Evolutionary conservation across 495 filamentous ascomycete genomes (phyloP).

Genomic region (Terfezia claveryi): DNA sequence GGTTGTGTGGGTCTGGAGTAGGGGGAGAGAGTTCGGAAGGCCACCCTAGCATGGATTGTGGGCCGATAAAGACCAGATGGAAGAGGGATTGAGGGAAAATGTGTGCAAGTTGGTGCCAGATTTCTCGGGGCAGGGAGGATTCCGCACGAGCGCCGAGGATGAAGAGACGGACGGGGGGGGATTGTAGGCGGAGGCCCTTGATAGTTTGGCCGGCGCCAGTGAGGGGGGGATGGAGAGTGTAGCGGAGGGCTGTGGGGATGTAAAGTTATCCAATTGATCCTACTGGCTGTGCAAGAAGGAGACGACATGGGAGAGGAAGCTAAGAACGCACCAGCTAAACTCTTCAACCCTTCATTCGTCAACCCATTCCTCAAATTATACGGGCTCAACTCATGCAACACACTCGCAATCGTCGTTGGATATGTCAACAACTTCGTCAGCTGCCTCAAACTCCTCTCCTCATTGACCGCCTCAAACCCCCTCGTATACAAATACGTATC

Average conservation of each 20-base stretch:
- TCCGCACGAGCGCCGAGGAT: slow-evolving; percentile 89
- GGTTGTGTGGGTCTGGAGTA: slow-evolving; percentile 57
- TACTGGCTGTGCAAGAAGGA: not conserved
- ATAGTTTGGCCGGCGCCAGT: slow-evolving; percentile 52
- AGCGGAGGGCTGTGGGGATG: slow-evolving; percentile 47
- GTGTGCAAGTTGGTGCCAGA: slow-evolving; percentile 77
- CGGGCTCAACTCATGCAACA: slow-evolving; percentile 82
- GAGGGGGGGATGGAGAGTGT: slow-evolving; percentile 72
- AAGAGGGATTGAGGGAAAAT: slow-evolving; percentile 65
- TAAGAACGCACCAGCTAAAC: slow-evolving; percentile 51
- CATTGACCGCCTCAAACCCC: slow-evolving; percentile 70
- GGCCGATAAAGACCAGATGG: slow-evolving; percentile 85
- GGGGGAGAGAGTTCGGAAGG: slow-evolving; percentile 80
- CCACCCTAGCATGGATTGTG: slow-evolving; percentile 80
- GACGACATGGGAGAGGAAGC: not conserved
- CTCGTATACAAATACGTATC: slow-evolving; percentile 85
- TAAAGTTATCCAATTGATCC: not conserved
- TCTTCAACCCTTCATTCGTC: slow-evolving; percentile 74
- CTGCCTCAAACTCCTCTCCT: slow-evolving; percentile 68
- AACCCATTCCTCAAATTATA: slow-evolving; percentile 58
- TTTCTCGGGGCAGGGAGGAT: slow-evolving; percentile 78
- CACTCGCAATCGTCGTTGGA: slow-evolving; percentile 70
- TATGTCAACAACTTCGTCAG: slow-evolving; percentile 84
- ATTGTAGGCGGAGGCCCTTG: slow-evolving; percentile 55
- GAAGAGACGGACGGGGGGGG: slow-evolving; percentile 78